Evolutionary conservation across 106 monocot species (phyloP).

Genomic region (Phalaenopsis aphrodite): DNA sequence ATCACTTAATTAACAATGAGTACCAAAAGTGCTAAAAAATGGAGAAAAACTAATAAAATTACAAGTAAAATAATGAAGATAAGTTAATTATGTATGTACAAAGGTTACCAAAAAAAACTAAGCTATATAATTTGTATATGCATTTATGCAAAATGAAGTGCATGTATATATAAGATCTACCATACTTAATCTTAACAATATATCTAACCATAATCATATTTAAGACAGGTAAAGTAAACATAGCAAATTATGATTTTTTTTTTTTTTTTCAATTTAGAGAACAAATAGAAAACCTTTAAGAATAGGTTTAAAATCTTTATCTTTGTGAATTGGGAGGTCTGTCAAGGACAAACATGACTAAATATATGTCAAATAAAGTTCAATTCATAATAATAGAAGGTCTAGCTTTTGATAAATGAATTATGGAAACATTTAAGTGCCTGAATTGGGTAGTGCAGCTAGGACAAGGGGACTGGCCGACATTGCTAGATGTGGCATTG

Average conservation of each 20-base stretch:
- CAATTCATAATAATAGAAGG: not conserved
- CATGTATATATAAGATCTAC: not conserved
- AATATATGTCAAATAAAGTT: not conserved
- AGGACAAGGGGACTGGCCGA: constrained; percentile 46
- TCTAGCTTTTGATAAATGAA: not conserved
- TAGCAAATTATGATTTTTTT: not conserved
- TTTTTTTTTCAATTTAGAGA: not conserved
- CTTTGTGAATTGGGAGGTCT: not conserved
- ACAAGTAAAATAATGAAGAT: too few species aligned
- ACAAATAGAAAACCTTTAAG: not conserved
- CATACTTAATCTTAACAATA: not conserved
- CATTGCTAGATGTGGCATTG: constrained; percentile 34
- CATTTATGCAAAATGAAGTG: not conserved
- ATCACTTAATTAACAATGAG: too few species aligned
- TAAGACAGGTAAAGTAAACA: not conserved
- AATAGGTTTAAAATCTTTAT: not conserved
- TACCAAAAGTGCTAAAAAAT: too few species aligned
- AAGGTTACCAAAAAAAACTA: not conserved
- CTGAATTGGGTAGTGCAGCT: constrained; percentile 21
- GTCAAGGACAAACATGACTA: not conserved
- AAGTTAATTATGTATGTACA: not conserved
- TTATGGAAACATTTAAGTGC: constrained; percentile 5
- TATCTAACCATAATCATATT: not conserved
- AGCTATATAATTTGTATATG: not conserved
- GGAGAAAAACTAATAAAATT: too few species aligned